Conservation (phyloP, 441 rosid species). For the Melastoma candidum region DNA sequence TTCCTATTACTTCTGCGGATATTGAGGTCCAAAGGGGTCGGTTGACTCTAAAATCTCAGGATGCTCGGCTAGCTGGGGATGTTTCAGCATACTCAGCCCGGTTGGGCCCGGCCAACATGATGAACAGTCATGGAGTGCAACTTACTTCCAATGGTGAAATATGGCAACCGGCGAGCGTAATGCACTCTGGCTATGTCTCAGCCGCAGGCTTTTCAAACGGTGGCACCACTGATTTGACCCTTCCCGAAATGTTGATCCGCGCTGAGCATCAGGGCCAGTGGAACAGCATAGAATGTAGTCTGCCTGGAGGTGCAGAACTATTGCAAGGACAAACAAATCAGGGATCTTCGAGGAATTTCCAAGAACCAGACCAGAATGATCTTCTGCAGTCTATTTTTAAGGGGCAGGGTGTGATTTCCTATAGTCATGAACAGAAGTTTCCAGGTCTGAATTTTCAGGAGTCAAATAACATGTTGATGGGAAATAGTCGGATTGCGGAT, state of each 20-base stretch:
- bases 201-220: slow-evolving; percentile 38
- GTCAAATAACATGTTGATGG: slow-evolving; percentile 38
- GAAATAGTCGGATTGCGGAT: slow-evolving; percentile 40
- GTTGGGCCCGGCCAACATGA: slow-evolving; percentile 29
- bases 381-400: slow-evolving; percentile 80
- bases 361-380: slow-evolving; percentile 61
- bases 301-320: slow-evolving; percentile 36
- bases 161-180: slow-evolving; percentile 51
- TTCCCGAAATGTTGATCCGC: slow-evolving; percentile 37
- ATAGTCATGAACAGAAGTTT: slow-evolving; percentile 44
- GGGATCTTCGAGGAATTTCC: slow-evolving; percentile 51
- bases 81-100: slow-evolving; percentile 18
- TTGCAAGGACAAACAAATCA: slow-evolving; percentile 40
- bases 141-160: slow-evolving; percentile 42
- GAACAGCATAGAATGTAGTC: slow-evolving; percentile 45
- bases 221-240: slow-evolving; percentile 35
- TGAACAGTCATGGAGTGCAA: slow-evolving; percentile 35
- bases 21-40: no score
- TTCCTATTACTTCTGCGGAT: no score
- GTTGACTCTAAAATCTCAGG: no score
- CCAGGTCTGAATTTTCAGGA: slow-evolving; percentile 35
- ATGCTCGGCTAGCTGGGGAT: neutral
- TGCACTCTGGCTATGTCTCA: slow-evolving; percentile 40
- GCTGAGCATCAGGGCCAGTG: slow-evolving; percentile 34
- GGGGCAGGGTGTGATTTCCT: slow-evolving; percentile 43